phyloP scores from a whole-genome alignment of 768 basidiomycete genomes.

The Agaricus subrufescens region DNA sequence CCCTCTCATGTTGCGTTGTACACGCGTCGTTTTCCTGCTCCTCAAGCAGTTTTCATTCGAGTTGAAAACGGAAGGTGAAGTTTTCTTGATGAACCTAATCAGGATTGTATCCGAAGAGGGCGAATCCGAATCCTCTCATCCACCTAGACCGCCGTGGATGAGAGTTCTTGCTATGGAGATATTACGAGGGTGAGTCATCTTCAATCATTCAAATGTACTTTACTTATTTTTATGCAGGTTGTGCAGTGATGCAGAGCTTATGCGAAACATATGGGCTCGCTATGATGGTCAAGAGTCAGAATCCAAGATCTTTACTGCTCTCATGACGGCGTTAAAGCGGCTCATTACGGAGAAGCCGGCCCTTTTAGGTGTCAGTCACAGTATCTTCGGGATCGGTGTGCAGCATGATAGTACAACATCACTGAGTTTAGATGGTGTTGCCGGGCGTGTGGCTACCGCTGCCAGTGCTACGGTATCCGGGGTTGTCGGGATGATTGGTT shows the following conservation, averaged over 20 bases:
- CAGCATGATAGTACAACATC: slow-evolving; percentile 36
- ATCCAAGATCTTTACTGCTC: slow-evolving; percentile 68
- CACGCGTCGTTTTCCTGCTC: slow-evolving; percentile 89
- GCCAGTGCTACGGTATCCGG: slow-evolving; percentile 82
- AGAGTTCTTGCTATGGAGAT: slow-evolving; percentile 91
- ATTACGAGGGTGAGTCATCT: slow-evolving; percentile 63
- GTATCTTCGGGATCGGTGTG: slow-evolving; percentile 81
- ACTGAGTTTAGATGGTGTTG: slow-evolving; percentile 60
- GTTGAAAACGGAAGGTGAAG: slow-evolving; percentile 78
- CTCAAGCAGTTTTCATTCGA: slow-evolving; percentile 87
- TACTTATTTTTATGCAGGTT: slow-evolving; percentile 34
- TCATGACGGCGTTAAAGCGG: slow-evolving; percentile 82
- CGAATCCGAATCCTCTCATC: slow-evolving; percentile 24
- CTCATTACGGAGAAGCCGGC: slow-evolving; percentile 86
- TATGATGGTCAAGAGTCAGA: slow-evolving; percentile 63
- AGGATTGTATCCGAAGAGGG: slow-evolving; percentile 55
- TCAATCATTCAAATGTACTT: background rate
- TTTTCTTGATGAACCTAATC: slow-evolving; percentile 75
- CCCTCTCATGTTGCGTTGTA: slow-evolving; percentile 85
- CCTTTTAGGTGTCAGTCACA: slow-evolving; percentile 70
- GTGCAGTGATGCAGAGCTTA: slow-evolving; percentile 75
- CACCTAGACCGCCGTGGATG: slow-evolving; percentile 73
- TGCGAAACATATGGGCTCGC: slow-evolving; percentile 73
- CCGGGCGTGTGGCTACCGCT: slow-evolving; percentile 82
- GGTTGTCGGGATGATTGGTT: slow-evolving; percentile 81